Evolutionary conservation across 192 early-diverging fungal genomes (phyloP), one percentile per base, ranked within the genome.

Genomic region (Mortierella antarctica): DNA sequence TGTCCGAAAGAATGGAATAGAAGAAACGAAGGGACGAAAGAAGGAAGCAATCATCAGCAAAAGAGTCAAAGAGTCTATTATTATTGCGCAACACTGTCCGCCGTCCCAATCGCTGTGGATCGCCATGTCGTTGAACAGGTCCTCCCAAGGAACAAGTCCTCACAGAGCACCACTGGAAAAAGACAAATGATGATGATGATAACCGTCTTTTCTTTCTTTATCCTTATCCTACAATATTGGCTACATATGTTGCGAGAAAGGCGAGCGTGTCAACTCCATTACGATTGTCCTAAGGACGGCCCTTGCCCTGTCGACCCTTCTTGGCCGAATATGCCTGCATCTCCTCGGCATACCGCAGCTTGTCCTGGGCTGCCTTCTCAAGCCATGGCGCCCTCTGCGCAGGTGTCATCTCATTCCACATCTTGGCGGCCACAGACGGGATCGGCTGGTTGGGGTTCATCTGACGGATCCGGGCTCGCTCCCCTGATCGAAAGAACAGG

Each of bases 371-470:
- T 10, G 90, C 89, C 53, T 84, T 86, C 48, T 90, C 60, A 39
- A 74, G 66, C 84, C 88, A 93, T 23, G 84, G 88, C 23, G 70
- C 68, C 11, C 83, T 78, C 39, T 90, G 79, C 23, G 83, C 81
- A 4, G 70, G 77, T 6, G 87, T 65, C 87, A 94, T 87, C 12
- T 83, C 83, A 23, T 84, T 78, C 93, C 93, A 94, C 63, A 84
- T 79, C 60, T 84, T 78, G 17, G 94, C 92, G 67, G 95, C 93
- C 2, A 93, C 82, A 67, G 94, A 90, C 48, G 90, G 92, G 54
- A 95, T 92, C 12, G 90, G 89, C 14, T 93, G 93, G 23, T 91
- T 90, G 18, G 93, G 89, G 62, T 92, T 83, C 63, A 91, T 83
- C 51, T 84, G 82, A 12, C 91, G 86, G 50, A 92, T 87, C 7